Percentiles rank a stretch among this genome's conserved stretches.
These are phyloP conservation scores for Triticum monococcum DNA, from an alignment of 176 grass and related monocot genomes.

Conservation along the genomic window DNA sequence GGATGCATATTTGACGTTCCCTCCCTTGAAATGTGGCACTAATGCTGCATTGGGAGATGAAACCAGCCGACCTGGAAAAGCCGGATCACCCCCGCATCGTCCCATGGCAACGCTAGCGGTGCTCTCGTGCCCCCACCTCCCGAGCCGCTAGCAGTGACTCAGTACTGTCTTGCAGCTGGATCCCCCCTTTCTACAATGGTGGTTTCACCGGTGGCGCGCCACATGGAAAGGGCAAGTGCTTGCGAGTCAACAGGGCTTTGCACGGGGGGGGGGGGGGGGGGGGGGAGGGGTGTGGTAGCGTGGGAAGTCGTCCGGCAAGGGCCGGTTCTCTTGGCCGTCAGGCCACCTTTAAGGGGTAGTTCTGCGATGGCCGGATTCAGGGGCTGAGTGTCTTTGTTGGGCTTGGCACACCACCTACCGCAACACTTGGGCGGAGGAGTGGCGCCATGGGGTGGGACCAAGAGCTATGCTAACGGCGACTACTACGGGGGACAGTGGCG, in stretches of 20 bases:
- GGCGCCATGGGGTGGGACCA: no score
- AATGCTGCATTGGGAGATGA: no score
- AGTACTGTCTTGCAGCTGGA: not conserved
- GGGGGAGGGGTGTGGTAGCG: slow-evolving; percentile 57
- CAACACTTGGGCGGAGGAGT: slow-evolving; percentile 65
- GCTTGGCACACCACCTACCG: slow-evolving; percentile 64
- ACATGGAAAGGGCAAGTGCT: slow-evolving; percentile 83
- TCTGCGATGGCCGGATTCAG: slow-evolving; percentile 77
- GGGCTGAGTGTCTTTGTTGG: slow-evolving; percentile 69
- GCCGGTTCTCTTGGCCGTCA: slow-evolving; percentile 81
- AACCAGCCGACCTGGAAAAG: no score
- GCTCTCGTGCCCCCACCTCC: no score
- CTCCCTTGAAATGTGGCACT: no score
- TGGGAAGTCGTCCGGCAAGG: slow-evolving; percentile 78
- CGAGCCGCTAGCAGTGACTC: no score
- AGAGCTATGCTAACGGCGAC: no score
- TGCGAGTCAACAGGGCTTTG: slow-evolving; percentile 79
- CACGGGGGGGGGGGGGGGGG: slow-evolving; percentile 71
- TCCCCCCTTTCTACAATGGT: slow-evolving; percentile 44
- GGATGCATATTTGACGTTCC: no score
- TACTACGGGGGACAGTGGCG: no score
- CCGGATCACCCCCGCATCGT: no score
- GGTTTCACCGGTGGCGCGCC: slow-evolving; percentile 50
- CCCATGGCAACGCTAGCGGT: no score
- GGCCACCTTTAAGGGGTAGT: slow-evolving; percentile 89